Base-by-base conservation (phyloP, 495 filamentous ascomycete species). In the Sphaerosporella brunnea region DNA sequence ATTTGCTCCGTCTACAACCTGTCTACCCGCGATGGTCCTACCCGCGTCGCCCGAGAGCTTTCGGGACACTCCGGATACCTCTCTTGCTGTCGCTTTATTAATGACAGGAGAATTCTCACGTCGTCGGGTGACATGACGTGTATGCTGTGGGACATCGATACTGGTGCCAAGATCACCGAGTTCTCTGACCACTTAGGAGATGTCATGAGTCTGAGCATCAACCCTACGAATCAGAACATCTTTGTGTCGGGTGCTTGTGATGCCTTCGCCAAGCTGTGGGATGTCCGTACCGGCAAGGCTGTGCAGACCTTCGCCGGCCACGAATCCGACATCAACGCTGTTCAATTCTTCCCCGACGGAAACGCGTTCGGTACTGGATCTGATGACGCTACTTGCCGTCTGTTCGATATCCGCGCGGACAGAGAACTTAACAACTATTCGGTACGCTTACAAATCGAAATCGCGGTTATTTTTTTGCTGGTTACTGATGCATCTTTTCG, bases 1-100 rank as follows among this genome's bases (percentile, higher is more conserved):
- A 97, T 97, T 61, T 96, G 90, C 73, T 96, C 90, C 51, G 93
- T 97, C 60, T 97, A 97, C 72, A 97, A 97, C 67, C 78, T 97
- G 49, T 90, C 87, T 24, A 85, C 87, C 52, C 78, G 90, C 50
- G 90, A 97, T 59, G 90, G 90, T 18, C 90, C 90, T 3, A 96
- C 92, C 40, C 82, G 90, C 42, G 92, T 96, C 51, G 90, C 90
- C 54, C 80, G 90, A 45, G 90, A 97, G 64, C 73, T 97, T 23
- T 96, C 92, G 21, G 92, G 90, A 25, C 90, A 97, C 64, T 92
- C 88, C 18, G 90, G 90, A 28, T 97, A 97, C 58, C 77, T 97
- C 32, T 94, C 85, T 24, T 97, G 90, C 82, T 97, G 90, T 58
- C 81, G 90, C 36, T 97, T 97, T 65, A 94, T 96, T 72, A 97